Percentiles rank a stretch among this genome's conserved stretches.
Evolutionary conservation across 805 yeast genomes (phyloP).

Genomic region (Sporopachydermia quercuum): DNA sequence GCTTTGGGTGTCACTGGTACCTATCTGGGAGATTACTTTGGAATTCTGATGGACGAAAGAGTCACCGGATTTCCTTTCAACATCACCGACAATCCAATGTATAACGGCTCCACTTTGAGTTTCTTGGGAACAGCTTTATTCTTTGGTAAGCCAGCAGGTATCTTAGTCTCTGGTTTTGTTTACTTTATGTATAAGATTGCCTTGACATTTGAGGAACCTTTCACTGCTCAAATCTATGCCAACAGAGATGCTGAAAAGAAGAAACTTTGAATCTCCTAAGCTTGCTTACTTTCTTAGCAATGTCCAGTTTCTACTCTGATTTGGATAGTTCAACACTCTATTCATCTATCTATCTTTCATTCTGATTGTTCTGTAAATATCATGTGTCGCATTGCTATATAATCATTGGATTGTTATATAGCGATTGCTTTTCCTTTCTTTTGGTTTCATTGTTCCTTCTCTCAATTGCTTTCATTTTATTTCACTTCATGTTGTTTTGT

Average conservation of each 20-base stretch:
- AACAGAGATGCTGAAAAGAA: constrained; percentile 31
- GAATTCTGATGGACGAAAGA: constrained; percentile 80
- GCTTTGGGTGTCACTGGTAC: constrained; percentile 92
- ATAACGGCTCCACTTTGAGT: constrained; percentile 78
- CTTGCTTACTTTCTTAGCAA: not conserved
- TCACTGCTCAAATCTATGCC: constrained; percentile 85
- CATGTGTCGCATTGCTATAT: too few relatives aligned
- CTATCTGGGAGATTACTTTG: constrained; percentile 93
- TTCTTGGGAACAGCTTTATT: constrained; percentile 84
- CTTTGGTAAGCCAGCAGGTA: constrained; percentile 83
- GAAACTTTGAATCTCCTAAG: constrained; percentile 7
- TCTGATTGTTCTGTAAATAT: too few relatives aligned
- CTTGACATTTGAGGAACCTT: constrained; percentile 85
- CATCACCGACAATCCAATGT: constrained; percentile 89
- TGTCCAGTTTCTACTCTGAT: not conserved
- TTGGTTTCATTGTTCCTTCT: too few relatives aligned
- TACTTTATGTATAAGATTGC: constrained; percentile 75
- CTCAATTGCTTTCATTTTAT: not conserved
- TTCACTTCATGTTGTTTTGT: not conserved
- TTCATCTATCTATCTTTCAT: too few relatives aligned
- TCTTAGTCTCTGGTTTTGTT: constrained; percentile 58
- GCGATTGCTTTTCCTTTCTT: too few relatives aligned
- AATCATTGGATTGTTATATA: too few relatives aligned
- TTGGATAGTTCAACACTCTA: constrained; percentile 1
- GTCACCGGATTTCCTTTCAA: constrained; percentile 92